These are phyloP conservation scores for Thelonectria blattea DNA, from an alignment of 2,329 filamentous ascomycete species.

Conservation along the genomic window DNA sequence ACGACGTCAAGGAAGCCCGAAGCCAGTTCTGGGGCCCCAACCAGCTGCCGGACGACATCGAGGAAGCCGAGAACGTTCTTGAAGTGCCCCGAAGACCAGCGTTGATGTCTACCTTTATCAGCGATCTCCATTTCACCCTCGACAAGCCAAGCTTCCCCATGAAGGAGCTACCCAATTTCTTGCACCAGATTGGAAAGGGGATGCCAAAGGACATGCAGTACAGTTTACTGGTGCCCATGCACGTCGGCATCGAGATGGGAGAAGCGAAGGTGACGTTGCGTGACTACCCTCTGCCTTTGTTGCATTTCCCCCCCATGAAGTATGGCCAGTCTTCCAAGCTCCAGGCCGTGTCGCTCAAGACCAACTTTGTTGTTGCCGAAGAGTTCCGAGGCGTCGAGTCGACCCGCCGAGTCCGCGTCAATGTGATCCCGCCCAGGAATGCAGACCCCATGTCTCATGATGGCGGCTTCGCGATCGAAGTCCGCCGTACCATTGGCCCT, in stretches of 20 bases:
- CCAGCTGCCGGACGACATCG: constrained; percentile 78
- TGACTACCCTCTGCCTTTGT: constrained; percentile 89
- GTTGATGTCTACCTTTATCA: constrained; percentile 79
- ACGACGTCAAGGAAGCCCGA: constrained; percentile 79
- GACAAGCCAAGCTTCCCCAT: constrained; percentile 94
- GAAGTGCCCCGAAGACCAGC: constrained; percentile 85
- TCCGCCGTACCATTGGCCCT: constrained; percentile 88
- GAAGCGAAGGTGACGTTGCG: constrained; percentile 86
- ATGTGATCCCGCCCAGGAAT: constrained; percentile 76
- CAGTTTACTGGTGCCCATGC: constrained; percentile 86
- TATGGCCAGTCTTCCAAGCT: constrained; percentile 78
- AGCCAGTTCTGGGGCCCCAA: constrained; percentile 83
- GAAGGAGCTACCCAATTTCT: constrained; percentile 79
- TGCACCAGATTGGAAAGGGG: constrained; percentile 92
- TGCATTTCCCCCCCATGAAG: constrained; percentile 87
- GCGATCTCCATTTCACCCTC: constrained; percentile 81
- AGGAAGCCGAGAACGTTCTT: constrained; percentile 84
- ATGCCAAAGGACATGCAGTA: constrained; percentile 94
- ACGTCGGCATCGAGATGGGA: constrained; percentile 86
- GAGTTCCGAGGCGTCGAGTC: constrained; percentile 85
- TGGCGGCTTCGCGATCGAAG: constrained; percentile 80
- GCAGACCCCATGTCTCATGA: constrained; percentile 62
- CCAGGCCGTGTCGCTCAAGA: constrained; percentile 81
- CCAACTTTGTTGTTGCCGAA: constrained; percentile 95
- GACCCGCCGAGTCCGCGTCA: constrained; percentile 78